These are phyloP conservation scores for Periconia macrospinosa DNA, from an alignment of 2,329 filamentous ascomycete species.

Conservation along the genomic window DNA sequence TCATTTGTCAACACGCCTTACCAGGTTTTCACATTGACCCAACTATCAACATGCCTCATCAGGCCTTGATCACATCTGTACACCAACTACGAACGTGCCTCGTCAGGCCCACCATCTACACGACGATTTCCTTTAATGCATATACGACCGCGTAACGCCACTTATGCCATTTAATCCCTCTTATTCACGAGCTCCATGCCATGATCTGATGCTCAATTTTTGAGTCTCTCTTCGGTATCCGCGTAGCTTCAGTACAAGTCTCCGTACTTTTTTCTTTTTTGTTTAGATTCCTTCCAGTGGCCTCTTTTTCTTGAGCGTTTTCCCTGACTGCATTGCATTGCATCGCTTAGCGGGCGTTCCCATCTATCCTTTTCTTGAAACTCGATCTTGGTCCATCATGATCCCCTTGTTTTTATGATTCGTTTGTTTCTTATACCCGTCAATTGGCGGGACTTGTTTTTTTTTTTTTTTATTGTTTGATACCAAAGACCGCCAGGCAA, in stretches of 20 bases:
- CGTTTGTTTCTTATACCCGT: background rate
- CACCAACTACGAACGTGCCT: conserved; percentile 1
- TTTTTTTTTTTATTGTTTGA: background rate
- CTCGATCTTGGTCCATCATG: conserved; percentile 6
- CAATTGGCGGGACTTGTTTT: background rate
- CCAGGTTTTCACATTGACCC: background rate
- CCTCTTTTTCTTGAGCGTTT: conserved; percentile 14
- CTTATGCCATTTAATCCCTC: conserved; percentile 33
- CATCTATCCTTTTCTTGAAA: conserved; percentile 11
- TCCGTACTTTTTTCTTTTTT: conserved; percentile 8
- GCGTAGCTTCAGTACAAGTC: conserved; percentile 26
- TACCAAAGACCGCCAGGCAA: background rate
- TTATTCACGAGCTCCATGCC: conserved; percentile 16
- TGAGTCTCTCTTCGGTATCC: conserved; percentile 17
- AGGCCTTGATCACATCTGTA: background rate
- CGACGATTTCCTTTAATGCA: conserved; percentile 15
- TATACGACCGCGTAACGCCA: conserved; percentile 20
- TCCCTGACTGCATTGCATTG: conserved; percentile 19
- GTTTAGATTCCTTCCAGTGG: conserved; percentile 7
- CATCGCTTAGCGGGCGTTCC: conserved; percentile 40
- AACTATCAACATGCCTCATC: background rate
- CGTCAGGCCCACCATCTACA: conserved; percentile 3
- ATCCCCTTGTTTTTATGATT: conserved; percentile 3
- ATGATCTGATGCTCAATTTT: conserved; percentile 24
- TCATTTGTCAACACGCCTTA: background rate